Conservation (phyloP, 1,284 basidiomycete genomes). For the Phaffia rhodozyma region DNA sequence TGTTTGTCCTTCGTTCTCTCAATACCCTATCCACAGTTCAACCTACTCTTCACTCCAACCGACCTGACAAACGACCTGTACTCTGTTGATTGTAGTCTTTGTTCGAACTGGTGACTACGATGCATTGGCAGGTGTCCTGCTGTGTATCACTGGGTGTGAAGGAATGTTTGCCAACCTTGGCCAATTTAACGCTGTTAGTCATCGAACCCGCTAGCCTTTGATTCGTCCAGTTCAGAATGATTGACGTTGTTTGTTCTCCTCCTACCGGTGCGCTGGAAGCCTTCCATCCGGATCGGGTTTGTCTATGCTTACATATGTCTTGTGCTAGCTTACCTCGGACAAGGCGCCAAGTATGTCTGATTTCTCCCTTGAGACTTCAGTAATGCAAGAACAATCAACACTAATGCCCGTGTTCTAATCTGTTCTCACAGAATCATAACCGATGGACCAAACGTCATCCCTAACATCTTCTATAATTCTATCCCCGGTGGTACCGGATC, state of each 20-base stretch:
- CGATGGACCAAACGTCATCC: slow-evolving; percentile 42
- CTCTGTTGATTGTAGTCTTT: slow-evolving; percentile 39
- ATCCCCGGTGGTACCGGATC: slow-evolving; percentile 49
- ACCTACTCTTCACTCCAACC: neutral
- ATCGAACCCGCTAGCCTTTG: too few relatives aligned
- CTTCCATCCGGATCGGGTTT: slow-evolving; percentile 42
- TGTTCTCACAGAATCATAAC: slow-evolving; percentile 36
- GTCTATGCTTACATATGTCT: slow-evolving; percentile 44
- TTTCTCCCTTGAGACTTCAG: neutral
- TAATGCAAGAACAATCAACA: too few relatives aligned
- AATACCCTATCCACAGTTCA: neutral
- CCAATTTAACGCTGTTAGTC: slow-evolving; percentile 45
- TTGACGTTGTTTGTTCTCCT: neutral
- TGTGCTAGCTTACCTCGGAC: slow-evolving; percentile 54
- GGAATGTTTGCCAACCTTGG: slow-evolving; percentile 43
- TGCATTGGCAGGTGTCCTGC: slow-evolving; percentile 49
- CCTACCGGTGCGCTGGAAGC: neutral
- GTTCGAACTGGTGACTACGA: slow-evolving; percentile 52
- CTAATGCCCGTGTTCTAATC: neutral
- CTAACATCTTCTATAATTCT: slow-evolving; percentile 50
- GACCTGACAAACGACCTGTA: neutral
- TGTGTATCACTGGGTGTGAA: slow-evolving; percentile 54
- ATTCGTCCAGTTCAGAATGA: slow-evolving; percentile 40
- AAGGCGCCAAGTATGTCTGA: slow-evolving; percentile 41
- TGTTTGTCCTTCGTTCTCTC: slow-evolving; percentile 34